phyloP scores from a whole-genome alignment of 371 early-diverging fungal species.

The Paramicrosporidium saccamoebae region DNA sequence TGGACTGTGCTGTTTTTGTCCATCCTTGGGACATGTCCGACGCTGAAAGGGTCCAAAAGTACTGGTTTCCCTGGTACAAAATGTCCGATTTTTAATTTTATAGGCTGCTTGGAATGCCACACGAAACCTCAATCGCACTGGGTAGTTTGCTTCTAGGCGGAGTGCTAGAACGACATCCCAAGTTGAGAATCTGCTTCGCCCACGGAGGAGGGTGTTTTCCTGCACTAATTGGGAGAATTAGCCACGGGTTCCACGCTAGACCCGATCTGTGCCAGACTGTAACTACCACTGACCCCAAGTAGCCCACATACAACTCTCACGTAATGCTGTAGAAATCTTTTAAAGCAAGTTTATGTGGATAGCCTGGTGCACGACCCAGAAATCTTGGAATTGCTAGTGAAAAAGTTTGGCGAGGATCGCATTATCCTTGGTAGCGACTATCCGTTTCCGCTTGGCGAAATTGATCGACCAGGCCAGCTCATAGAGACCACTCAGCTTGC shows the following conservation, averaged over 20 bases:
- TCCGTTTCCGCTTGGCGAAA: conserved; percentile 36
- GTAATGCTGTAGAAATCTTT: conserved; percentile 6
- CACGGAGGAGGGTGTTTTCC: conserved; percentile 34
- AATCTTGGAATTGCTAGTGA: conserved; percentile 16
- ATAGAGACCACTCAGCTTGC: no score
- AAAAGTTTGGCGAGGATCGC: conserved; percentile 19
- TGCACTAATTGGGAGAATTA: conserved; percentile 21
- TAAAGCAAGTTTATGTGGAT: conserved; percentile 20
- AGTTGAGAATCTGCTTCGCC: conserved; percentile 20
- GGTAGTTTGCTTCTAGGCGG: conserved; percentile 26
- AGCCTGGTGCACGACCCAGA: conserved; percentile 29
- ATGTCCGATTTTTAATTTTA: conserved; percentile 2
- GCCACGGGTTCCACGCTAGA: conserved; percentile 22
- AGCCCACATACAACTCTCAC: no score
- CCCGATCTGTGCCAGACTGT: conserved; percentile 21
- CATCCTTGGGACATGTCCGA: conserved; percentile 35
- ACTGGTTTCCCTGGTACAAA: conserved; percentile 26
- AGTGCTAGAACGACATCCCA: conserved; percentile 21
- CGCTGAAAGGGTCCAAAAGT: conserved; percentile 19
- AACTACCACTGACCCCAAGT: conserved; percentile 5
- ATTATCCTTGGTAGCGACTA: conserved; percentile 27
- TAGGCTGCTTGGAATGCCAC: conserved; percentile 26
- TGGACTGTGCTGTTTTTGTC: conserved; percentile 19
- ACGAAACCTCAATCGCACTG: conserved; percentile 26
- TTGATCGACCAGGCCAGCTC: no score